Evolutionary conservation across 441 rosid genomes (phyloP).

Genomic region (Isatis lusitanica): DNA sequence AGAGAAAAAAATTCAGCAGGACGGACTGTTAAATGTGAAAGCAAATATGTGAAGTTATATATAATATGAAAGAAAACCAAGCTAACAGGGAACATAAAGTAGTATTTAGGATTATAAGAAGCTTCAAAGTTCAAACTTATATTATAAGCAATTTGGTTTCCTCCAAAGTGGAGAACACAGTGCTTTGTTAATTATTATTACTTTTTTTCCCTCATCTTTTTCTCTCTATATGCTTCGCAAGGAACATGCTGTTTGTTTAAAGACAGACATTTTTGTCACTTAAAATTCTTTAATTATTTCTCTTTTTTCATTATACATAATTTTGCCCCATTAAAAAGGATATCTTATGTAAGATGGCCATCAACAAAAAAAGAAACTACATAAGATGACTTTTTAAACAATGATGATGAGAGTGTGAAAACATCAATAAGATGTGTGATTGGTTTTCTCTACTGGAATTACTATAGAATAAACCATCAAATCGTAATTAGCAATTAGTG

Average conservation of each 20-base stretch:
- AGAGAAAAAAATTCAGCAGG: not conserved
- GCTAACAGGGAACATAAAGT: constrained; percentile 35
- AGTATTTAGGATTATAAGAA: constrained; percentile 20
- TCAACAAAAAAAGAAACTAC: not conserved
- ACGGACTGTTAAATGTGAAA: constrained; percentile 27
- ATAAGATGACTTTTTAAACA: constrained; percentile 11
- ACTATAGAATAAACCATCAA: constrained; percentile 1
- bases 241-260: constrained; percentile 36
- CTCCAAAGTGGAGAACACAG: constrained; percentile 35
- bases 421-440: constrained; percentile 12
- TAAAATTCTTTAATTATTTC: not conserved
- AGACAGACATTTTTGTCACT: constrained; percentile 33
- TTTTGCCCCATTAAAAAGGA: not conserved
- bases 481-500: not conserved
- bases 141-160: constrained; percentile 33
- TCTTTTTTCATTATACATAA: not conserved
- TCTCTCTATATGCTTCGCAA: constrained; percentile 8
- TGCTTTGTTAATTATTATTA: constrained; percentile 30
- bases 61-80: not conserved
- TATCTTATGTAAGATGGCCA: constrained; percentile 10
- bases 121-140: constrained; percentile 9
- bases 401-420: constrained; percentile 22
- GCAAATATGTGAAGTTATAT: constrained; percentile 21
- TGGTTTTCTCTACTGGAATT: constrained; percentile 5
- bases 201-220: constrained; percentile 7